A percentile compares a stretch with the other conserved stretches of the same genome.
Conservation (phyloP, 2,329 filamentous ascomycete species). For the Beauveria sp. region DNA sequence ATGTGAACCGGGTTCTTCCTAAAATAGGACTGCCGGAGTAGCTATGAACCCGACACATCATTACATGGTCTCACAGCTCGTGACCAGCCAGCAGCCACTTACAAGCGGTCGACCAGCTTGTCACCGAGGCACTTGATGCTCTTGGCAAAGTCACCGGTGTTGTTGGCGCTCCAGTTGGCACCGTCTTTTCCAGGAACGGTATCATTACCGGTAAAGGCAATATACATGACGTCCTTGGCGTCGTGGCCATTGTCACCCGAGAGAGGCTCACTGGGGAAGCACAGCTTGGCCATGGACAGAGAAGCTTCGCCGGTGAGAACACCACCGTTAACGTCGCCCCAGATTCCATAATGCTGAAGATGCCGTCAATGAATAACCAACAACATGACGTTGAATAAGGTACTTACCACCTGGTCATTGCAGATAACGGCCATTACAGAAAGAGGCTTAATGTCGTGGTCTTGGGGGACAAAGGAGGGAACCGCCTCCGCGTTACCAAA, state of each 20-base stretch:
- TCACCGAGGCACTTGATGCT: slow-evolving; percentile 40
- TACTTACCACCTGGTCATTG: slow-evolving; percentile 28
- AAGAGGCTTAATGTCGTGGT: slow-evolving; percentile 33
- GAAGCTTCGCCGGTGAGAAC: slow-evolving; percentile 40
- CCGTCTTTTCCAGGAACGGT: slow-evolving; percentile 41
- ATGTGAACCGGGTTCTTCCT: background rate
- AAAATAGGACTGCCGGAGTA: background rate
- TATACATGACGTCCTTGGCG: slow-evolving; percentile 46
- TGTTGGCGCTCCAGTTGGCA: slow-evolving; percentile 42
- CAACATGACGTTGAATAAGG: no score
- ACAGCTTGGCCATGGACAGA: slow-evolving; percentile 42
- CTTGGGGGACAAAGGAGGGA: slow-evolving; percentile 26
- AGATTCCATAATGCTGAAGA: slow-evolving; percentile 39
- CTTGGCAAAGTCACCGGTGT: slow-evolving; percentile 36
- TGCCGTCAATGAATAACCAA: slow-evolving; percentile 15
- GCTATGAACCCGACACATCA: background rate
- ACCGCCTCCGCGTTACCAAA: slow-evolving; percentile 28
- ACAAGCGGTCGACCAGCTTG: slow-evolving; percentile 27
- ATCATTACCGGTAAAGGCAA: slow-evolving; percentile 43
- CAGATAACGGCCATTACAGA: slow-evolving; percentile 43
- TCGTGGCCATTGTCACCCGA: slow-evolving; percentile 44
- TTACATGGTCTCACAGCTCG: background rate
- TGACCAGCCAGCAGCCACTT: background rate
- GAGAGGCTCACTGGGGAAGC: slow-evolving; percentile 38
- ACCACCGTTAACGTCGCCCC: slow-evolving; percentile 48